Percentiles rank a stretch among this genome's conserved stretches.
Conservation (phyloP, 1,284 basidiomycete species). For the Veloporphyrellus conicus region DNA sequence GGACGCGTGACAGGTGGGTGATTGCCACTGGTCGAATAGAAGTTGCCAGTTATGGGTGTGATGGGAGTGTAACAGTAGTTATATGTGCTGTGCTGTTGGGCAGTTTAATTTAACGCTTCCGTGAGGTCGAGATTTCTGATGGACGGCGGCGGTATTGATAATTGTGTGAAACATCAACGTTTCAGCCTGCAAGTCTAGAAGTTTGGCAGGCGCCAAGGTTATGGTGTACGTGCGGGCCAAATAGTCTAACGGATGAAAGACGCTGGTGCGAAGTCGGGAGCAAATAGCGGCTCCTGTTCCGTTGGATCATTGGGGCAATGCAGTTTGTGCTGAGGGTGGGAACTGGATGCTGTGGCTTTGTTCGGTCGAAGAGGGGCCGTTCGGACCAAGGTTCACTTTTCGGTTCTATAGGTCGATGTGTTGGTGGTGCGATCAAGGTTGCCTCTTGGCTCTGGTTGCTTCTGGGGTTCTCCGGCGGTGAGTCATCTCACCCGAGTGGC, state of each 20-base stretch:
- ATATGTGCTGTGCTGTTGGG: not conserved
- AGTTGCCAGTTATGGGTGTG: not conserved
- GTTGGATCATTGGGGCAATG: no score
- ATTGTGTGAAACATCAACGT: not conserved
- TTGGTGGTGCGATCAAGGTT: no score
- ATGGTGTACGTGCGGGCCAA: no score
- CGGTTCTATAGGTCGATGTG: no score
- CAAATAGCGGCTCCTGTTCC: no score
- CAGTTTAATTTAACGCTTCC: not conserved
- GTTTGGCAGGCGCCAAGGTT: not conserved
- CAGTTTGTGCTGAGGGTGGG: no score
- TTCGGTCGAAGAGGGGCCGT: not conserved
- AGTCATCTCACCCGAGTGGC: not conserved
- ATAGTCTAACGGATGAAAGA: no score
- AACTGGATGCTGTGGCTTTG: not conserved
- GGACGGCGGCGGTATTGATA: not conserved
- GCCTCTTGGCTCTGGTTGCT: no score
- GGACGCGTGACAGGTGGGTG: not conserved
- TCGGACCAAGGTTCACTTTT: not conserved
- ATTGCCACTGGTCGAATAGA: not conserved
- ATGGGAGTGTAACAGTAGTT: not conserved
- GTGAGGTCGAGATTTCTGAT: not conserved
- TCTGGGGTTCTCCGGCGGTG: no score
- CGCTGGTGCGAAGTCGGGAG: no score
- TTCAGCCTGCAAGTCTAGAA: not conserved